These are phyloP conservation scores for Debaryomyces singareniensis DNA, from an alignment of 1,139 yeast genomes.

Conservation along the genomic window DNA sequence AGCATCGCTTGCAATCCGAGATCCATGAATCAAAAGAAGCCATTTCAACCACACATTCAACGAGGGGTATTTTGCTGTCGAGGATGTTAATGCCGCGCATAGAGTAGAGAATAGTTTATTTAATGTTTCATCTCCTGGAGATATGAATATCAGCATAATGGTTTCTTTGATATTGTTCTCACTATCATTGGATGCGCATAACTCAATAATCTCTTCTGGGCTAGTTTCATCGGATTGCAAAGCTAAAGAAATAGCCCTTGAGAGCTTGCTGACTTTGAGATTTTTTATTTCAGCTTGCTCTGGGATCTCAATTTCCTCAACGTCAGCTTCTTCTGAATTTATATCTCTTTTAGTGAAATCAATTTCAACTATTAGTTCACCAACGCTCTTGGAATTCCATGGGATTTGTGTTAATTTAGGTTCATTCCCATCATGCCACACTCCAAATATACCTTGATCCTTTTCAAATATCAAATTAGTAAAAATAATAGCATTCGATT, in stretches of 20 bases:
- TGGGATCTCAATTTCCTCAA: slow-evolving; percentile 6
- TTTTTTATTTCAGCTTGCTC: slow-evolving; percentile 10
- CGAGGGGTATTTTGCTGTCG: slow-evolving; percentile 25
- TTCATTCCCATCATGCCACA: slow-evolving; percentile 33
- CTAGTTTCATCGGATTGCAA: slow-evolving; percentile 6
- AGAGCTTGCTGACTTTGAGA: slow-evolving; percentile 19
- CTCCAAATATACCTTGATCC: slow-evolving; percentile 11
- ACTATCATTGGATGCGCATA: slow-evolving; percentile 31
- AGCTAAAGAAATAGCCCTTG: slow-evolving; percentile 11
- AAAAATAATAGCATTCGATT: slow-evolving; percentile 6
- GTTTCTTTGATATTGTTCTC: slow-evolving; percentile 30
- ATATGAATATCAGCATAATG: slow-evolving; percentile 18
- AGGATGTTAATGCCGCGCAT: slow-evolving; percentile 25
- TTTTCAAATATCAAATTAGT: slow-evolving; percentile 8
- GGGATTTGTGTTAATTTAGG: slow-evolving; percentile 15
- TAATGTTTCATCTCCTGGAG: slow-evolving; percentile 8
- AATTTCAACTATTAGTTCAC: slow-evolving; percentile 11
- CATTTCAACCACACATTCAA: slow-evolving; percentile 46
- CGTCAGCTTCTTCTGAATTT: slow-evolving; percentile 1
- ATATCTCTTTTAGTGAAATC: slow-evolving; percentile 10
- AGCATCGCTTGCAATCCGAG: slow-evolving; percentile 26
- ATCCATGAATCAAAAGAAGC: slow-evolving; percentile 42
- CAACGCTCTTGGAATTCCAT: slow-evolving; percentile 13
- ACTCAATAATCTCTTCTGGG: slow-evolving; percentile 12
- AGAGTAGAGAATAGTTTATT: slow-evolving; percentile 27